Conservation (phyloP, 192 early-diverging fungal species). For the Dimargaris xerosporica region DNA sequence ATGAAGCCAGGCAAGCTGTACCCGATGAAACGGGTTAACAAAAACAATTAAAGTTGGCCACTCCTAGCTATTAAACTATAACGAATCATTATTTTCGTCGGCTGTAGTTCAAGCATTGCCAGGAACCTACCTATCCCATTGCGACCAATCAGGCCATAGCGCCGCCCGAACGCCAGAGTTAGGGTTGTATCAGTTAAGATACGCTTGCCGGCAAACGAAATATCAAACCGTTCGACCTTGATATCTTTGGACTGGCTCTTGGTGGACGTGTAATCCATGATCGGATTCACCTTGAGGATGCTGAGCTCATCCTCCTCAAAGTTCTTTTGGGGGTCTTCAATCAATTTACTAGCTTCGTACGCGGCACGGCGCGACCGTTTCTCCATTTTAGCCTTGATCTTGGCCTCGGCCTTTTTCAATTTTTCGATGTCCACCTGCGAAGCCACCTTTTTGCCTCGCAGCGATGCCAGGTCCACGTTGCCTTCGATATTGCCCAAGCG, state of each 20-base stretch:
- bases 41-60: too few relatives aligned
- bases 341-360: conserved; percentile 58
- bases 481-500: conserved; percentile 20
- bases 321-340: conserved; percentile 41
- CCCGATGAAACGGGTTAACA: too few relatives aligned
- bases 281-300: conserved; percentile 72
- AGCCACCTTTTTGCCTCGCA: conserved; percentile 45
- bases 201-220: conserved; percentile 82
- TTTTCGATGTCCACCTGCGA: conserved; percentile 68
- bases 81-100: too few relatives aligned
- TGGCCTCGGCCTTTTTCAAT: conserved; percentile 80
- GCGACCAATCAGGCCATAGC: conserved; percentile 91
- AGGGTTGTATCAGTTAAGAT: conserved; percentile 80
- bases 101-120: neutral
- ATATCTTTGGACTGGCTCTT: conserved; percentile 86
- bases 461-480: conserved; percentile 47
- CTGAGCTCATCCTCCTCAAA: conserved; percentile 46
- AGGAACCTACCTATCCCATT: conserved; percentile 62
- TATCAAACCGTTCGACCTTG: conserved; percentile 94
- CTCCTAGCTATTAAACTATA: too few relatives aligned
- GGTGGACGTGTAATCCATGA: conserved; percentile 64
- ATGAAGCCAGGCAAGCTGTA: too few relatives aligned
- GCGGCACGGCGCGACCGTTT: conserved; percentile 46
- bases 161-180: conserved; percentile 68
- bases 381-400: conserved; percentile 79